Evolutionary conservation across 108 stramenopile genomes (phyloP).

Genomic region (Conticribra guillardii): DNA sequence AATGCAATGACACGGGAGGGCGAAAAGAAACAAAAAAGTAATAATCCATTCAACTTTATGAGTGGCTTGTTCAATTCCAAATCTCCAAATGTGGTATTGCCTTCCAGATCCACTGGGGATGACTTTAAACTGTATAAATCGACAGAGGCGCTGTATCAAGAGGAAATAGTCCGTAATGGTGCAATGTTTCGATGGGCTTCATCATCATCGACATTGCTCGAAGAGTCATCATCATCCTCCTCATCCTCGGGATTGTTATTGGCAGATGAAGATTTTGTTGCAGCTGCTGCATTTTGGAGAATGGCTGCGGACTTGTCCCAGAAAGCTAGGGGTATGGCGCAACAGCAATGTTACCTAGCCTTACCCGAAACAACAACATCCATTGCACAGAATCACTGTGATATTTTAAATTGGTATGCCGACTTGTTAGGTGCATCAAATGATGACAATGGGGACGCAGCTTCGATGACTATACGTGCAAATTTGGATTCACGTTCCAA

Average conservation of each 20-base stretch:
- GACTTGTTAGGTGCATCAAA: conserved; percentile 3
- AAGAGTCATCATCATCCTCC: not conserved
- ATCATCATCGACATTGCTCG: too few species aligned
- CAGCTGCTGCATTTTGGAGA: conserved; percentile 46
- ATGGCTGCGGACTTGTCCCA: conserved; percentile 31
- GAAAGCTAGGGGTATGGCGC: not conserved
- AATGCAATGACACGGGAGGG: not conserved
- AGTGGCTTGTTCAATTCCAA: not conserved
- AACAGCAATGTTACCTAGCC: conserved; percentile 30
- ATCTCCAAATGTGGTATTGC: conserved; percentile 4
- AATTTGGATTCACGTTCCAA: conserved; percentile 43
- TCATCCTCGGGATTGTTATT: not conserved
- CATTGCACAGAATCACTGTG: conserved; percentile 41
- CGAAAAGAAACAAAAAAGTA: conserved; percentile 18
- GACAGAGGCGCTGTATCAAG: too few species aligned
- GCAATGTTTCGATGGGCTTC: too few species aligned
- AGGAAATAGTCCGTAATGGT: too few species aligned
- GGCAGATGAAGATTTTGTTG: conserved; percentile 43
- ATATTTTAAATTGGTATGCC: conserved; percentile 52
- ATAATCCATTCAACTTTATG: conserved; percentile 15
- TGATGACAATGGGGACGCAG: not conserved
- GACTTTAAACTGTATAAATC: too few species aligned
- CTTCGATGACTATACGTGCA: conserved; percentile 29
- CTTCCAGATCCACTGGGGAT: not conserved
- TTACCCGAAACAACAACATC: conserved; percentile 37